These are phyloP conservation scores for Paralagenidium karlingii DNA, from an alignment of 352 stramenopile genomes.

Conservation along the genomic window DNA sequence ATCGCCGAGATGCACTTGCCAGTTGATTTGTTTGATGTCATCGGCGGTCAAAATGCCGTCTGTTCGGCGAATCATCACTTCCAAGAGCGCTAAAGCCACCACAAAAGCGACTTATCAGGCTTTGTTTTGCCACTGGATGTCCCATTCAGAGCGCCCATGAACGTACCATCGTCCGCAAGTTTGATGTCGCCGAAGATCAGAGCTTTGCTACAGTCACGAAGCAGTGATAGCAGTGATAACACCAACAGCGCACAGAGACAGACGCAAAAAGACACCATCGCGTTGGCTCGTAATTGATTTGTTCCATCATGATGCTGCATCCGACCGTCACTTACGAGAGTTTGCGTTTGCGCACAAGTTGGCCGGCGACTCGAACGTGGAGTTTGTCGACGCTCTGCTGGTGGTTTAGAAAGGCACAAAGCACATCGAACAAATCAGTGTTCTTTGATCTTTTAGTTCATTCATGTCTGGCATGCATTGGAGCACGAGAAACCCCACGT, in stretches of 20 bases:
- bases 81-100: constrained; percentile 33
- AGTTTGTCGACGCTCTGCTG: constrained; percentile 1
- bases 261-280: not conserved
- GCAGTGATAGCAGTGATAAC: constrained; percentile 1
- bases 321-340: constrained; percentile 43
- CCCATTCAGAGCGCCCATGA: not conserved
- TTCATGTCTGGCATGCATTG: too few species aligned
- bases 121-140: too few species aligned
- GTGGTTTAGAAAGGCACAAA: too few species aligned
- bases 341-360: constrained; percentile 66
- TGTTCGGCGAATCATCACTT: constrained; percentile 71
- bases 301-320: not conserved
- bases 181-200: constrained; percentile 76
- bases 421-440: too few species aligned
- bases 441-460: too few species aligned
- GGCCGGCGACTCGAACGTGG: constrained; percentile 31
- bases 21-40: constrained; percentile 60
- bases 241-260: not conserved
- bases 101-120: not conserved
- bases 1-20: constrained; percentile 67
- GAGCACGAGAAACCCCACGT: too few species aligned
- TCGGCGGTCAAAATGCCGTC: constrained; percentile 41
- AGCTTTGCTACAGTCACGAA: constrained; percentile 36
- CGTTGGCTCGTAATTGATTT: not conserved
- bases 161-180: constrained; percentile 38